Conservation (phyloP, 345 rosid genomes). For the Leavenworthia alabamica region DNA sequence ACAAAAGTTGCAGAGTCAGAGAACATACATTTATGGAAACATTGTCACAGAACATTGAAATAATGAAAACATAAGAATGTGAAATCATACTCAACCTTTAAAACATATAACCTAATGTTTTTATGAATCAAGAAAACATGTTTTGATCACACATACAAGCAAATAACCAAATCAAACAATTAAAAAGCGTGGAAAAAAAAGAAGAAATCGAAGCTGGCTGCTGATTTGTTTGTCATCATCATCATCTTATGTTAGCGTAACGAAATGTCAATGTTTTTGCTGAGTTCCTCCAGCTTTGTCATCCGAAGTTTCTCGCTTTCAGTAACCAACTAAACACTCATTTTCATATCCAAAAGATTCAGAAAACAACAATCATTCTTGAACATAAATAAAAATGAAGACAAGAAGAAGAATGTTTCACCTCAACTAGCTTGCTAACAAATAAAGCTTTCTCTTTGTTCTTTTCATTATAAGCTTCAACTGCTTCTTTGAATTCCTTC, state of each 20-base stretch:
- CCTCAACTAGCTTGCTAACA: slow-evolving; percentile 80
- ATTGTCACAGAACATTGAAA: not conserved
- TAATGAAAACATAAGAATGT: slow-evolving; percentile 1
- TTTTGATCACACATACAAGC: slow-evolving; percentile 2
- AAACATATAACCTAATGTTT: slow-evolving; percentile 4
- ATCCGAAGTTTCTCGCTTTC: slow-evolving; percentile 79
- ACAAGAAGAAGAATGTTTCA: slow-evolving; percentile 15
- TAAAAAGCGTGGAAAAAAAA: slow-evolving; percentile 16
- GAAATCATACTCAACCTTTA: not conserved
- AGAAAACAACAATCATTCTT: not conserved
- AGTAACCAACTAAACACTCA: slow-evolving; percentile 48
- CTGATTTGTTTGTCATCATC: not conserved
- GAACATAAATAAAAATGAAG: not conserved
- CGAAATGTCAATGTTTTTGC: slow-evolving; percentile 49
- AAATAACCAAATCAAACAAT: slow-evolving; percentile 15
- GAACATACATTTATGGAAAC: not conserved
- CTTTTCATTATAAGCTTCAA: slow-evolving; percentile 84
- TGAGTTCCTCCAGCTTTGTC: slow-evolving; percentile 89
- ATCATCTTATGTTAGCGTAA: slow-evolving; percentile 13
- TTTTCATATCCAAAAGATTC: not conserved
- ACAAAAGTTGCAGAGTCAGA: not conserved
- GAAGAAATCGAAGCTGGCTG: not conserved
- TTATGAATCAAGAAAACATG: slow-evolving; percentile 6
- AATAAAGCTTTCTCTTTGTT: slow-evolving; percentile 72
- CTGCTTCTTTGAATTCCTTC: slow-evolving; percentile 79